Base-by-base conservation (phyloP, 164 flowering plant species). In the Stephania cephalantha region DNA sequence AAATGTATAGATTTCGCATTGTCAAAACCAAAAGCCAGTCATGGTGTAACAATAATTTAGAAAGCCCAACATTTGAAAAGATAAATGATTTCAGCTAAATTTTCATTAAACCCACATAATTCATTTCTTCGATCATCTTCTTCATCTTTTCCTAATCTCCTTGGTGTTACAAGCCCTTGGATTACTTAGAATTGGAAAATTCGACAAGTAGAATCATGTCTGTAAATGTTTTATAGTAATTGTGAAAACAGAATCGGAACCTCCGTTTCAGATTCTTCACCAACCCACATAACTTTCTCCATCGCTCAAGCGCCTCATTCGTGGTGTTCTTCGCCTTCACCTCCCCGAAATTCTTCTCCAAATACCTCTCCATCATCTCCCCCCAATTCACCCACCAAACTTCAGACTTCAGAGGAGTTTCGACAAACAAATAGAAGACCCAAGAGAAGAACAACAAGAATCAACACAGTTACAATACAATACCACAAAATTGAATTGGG, bases 221-320 rank as follows among this genome's bases (percentile, higher is more conserved):
- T 55, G 63, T 55, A n/a, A 17, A 13, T 55, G 5, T n/a, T 55
- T 13, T 55, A 48, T n/a, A n/a, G n/a, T 48, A 11, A 48, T 48
- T 11, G 1, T 48, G 9, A 5, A 48, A 48, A 11, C 9, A 48
- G 53, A 31, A 31, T 9, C 72, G 72, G 8, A 70, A 70, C 55
- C 72, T 46, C 2, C 72, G 50, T 12, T 25, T 35, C 6, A 30
- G 72, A 13, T 70, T 70, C 72, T 46, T 70, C 29, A 70, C 72
- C 10, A 70, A 45, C 2, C 52, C 52, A 44, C 30, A 46, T 6
- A 48, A 5, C 6, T 35, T 42, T n/a, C 58, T 70, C 72, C 72
- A 70, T 70, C 72, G 50, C 7, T 15, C 7, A 0, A 70, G 52
- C 12, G 72, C 25, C 29, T 70, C 72, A 0, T 46, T 2, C 22